These are phyloP conservation scores for Penicillium riverlandense DNA, from an alignment of 495 filamentous ascomycete genomes.

Conservation along the genomic window DNA sequence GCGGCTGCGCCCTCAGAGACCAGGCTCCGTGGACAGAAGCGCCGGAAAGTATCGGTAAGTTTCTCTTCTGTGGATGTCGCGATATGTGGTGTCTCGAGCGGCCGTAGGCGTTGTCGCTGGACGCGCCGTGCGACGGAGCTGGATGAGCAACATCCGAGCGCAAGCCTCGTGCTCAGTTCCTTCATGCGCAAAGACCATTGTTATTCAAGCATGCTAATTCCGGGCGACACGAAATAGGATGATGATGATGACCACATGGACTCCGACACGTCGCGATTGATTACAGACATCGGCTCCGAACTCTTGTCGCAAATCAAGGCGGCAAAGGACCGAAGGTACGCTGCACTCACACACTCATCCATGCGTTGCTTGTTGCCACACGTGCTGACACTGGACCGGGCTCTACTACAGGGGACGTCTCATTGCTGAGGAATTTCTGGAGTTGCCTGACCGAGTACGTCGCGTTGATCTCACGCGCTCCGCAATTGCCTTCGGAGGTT, in stretches of 20 bases:
- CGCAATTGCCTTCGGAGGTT: too few species aligned
- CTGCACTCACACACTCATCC: too few species aligned
- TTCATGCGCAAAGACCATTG: neutral
- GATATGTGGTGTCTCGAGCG: neutral
- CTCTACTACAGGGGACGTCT: too few species aligned
- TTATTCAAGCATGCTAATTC: neutral
- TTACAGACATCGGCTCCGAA: too few species aligned
- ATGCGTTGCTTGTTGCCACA: too few species aligned
- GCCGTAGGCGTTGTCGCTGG: neutral
- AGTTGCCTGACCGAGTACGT: too few species aligned
- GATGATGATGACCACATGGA: constrained; percentile 3
- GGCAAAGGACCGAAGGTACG: too few species aligned
- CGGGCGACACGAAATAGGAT: constrained; percentile 7
- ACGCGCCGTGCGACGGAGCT: neutral
- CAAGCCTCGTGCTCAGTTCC: neutral
- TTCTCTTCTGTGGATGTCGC: neutral
- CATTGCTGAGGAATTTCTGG: too few species aligned
- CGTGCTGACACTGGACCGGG: too few species aligned
- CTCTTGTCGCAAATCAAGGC: too few species aligned
- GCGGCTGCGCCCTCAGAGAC: constrained; percentile 28
- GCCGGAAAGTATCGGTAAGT: constrained; percentile 52
- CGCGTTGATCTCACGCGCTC: too few species aligned
- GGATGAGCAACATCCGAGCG: neutral
- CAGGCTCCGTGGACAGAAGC: constrained; percentile 49
- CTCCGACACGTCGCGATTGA: too few species aligned